Evolutionary conservation across 1,284 basidiomycete species (phyloP).

Genomic region (Austroboletus sp.): DNA sequence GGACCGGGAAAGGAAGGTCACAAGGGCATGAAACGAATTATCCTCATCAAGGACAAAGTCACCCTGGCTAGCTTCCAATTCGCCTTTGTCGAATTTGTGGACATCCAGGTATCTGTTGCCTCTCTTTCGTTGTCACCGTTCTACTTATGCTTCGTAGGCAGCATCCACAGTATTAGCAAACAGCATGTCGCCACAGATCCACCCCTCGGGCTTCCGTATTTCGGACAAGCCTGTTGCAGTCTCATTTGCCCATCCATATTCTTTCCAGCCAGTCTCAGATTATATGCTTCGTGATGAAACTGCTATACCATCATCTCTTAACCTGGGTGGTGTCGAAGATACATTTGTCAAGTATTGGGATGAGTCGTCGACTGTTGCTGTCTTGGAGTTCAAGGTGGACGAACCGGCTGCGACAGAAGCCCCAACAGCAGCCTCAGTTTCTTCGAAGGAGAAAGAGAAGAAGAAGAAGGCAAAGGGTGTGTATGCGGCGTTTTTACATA

Average conservation of each 20-base stretch:
- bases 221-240: conserved; percentile 79
- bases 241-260: conserved; percentile 81
- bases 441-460: conserved; percentile 53
- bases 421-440: conserved; percentile 22
- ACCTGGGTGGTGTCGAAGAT: conserved; percentile 62
- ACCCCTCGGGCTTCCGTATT: conserved; percentile 84
- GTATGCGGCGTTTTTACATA: conserved; percentile 8
- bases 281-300: conserved; percentile 68
- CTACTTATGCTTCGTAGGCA: conserved; percentile 39
- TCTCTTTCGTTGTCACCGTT: conserved; percentile 6
- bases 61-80: conserved; percentile 84
- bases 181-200: conserved; percentile 73
- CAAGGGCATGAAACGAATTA: conserved; percentile 76
- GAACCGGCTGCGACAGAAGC: conserved; percentile 41
- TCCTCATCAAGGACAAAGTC: conserved; percentile 80
- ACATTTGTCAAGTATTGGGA: conserved; percentile 80
- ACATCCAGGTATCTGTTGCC: conserved; percentile 55
- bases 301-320: conserved; percentile 56
- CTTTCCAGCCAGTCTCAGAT: conserved; percentile 73
- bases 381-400: conserved; percentile 75
- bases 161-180: conserved; percentile 70
- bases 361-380: conserved; percentile 61
- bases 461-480: conserved; percentile 57
- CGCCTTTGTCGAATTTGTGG: conserved; percentile 85
- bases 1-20: conserved; percentile 65